A percentile compares a stretch with the other conserved stretches of the same genome.
Evolutionary conservation across 768 basidiomycete genomes (phyloP).

Genomic region (Psilocybe tampanensis): DNA sequence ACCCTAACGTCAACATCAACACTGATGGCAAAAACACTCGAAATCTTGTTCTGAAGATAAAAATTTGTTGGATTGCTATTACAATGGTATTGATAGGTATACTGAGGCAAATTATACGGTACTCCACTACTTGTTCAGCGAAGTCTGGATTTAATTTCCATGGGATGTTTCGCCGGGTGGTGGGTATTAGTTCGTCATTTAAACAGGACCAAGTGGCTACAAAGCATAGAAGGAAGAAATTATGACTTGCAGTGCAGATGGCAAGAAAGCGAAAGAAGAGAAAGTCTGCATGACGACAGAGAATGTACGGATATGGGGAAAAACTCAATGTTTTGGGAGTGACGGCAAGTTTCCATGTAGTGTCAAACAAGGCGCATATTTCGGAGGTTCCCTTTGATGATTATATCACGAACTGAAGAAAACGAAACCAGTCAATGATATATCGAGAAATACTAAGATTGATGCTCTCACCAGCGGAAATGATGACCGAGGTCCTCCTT

Average conservation of each 20-base stretch:
- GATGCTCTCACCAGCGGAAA: conserved; percentile 59
- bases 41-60: background rate
- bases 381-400: conserved; percentile 66
- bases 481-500: conserved; percentile 70
- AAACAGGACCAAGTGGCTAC: background rate
- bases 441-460: background rate
- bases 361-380: conserved; percentile 54
- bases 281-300: background rate
- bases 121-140: conserved; percentile 3
- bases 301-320: background rate
- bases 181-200: background rate
- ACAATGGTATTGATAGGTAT: conserved; percentile 13
- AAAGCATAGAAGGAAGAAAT: background rate
- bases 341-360: conserved; percentile 3
- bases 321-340: background rate
- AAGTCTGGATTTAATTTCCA: conserved; percentile 4
- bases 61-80: conserved; percentile 6
- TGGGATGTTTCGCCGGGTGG: background rate
- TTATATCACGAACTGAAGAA: conserved; percentile 65
- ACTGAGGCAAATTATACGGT: conserved; percentile 9
- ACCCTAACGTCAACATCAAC: too few species aligned
- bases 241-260: background rate
- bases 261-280: background rate
- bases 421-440: conserved; percentile 8
- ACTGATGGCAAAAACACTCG: background rate